Percentiles rank a stretch among this genome's conserved stretches.
Conservation (phyloP, 345 rosid species). For the Pelargonium nanum region DNA sequence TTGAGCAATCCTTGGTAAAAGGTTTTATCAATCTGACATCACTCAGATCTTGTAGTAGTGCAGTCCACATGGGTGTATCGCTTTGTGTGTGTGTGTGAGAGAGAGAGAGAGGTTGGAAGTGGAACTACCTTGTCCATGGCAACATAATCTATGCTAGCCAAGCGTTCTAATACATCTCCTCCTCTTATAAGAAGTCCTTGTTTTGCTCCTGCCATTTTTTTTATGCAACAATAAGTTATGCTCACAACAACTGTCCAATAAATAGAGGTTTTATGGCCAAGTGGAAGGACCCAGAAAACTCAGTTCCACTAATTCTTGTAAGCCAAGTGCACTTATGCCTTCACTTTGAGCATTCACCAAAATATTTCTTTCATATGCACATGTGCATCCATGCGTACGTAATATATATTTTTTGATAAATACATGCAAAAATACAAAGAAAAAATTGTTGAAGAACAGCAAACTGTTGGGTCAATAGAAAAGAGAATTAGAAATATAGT, state of each 20-base stretch:
- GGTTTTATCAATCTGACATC: neutral
- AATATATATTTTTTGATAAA: neutral
- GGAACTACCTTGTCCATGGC: slow-evolving; percentile 80
- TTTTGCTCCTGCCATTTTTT: slow-evolving; percentile 65
- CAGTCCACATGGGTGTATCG: no score
- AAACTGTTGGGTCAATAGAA: neutral
- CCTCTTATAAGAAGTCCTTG: slow-evolving; percentile 95
- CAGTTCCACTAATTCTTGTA: neutral
- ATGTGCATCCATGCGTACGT: neutral
- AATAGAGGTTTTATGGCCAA: neutral
- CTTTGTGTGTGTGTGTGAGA: slow-evolving; percentile 2
- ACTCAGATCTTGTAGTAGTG: neutral
- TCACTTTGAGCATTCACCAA: neutral
- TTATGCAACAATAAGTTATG: slow-evolving; percentile 11
- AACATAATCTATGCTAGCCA: slow-evolving; percentile 59
- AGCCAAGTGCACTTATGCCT: no score
- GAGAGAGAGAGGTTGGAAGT: slow-evolving; percentile 5
- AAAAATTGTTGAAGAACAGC: slow-evolving; percentile 2
- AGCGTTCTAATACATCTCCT: slow-evolving; percentile 88
- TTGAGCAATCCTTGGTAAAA: neutral
- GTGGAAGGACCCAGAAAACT: neutral
- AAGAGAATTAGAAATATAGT: neutral
- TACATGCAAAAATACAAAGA: no score
- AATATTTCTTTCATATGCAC: neutral
- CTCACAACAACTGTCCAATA: slow-evolving; percentile 3